phyloP scores from a whole-genome alignment of 768 basidiomycete genomes.

The Megacollybia marginata region DNA sequence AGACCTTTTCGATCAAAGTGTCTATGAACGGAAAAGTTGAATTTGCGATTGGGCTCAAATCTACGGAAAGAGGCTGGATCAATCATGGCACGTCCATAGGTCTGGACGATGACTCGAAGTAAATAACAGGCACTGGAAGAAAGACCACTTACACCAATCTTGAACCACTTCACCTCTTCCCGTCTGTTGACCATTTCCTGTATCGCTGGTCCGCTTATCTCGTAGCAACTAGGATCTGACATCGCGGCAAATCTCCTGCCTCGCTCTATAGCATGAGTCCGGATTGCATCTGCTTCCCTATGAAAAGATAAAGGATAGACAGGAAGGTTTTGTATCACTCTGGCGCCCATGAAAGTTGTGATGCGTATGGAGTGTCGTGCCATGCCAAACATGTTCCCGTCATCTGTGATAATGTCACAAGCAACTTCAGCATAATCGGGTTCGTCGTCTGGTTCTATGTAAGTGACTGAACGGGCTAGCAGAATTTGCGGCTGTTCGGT shows the following conservation, averaged over 20 bases:
- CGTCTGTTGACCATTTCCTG: slow-evolving; percentile 3
- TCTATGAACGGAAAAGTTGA: slow-evolving; percentile 11
- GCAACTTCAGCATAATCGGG: slow-evolving; percentile 1
- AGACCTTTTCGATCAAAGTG: slow-evolving; percentile 8
- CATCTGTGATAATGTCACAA: slow-evolving; percentile 11
- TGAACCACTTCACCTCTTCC: slow-evolving; percentile 1
- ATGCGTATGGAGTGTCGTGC: slow-evolving; percentile 5
- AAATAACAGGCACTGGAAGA: background rate
- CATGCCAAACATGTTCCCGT: slow-evolving; percentile 11
- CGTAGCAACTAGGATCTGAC: slow-evolving; percentile 5
- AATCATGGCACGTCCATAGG: slow-evolving; percentile 20
- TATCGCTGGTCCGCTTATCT: slow-evolving; percentile 10
- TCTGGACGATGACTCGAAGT: slow-evolving; percentile 3
- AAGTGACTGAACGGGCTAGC: slow-evolving; percentile 4
- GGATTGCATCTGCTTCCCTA: slow-evolving; percentile 2
- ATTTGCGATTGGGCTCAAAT: slow-evolving; percentile 13
- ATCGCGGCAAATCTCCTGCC: slow-evolving; percentile 8
- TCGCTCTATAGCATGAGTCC: slow-evolving; percentile 3
- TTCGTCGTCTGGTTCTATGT: background rate
- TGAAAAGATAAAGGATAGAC: slow-evolving; percentile 12
- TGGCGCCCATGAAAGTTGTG: slow-evolving; percentile 10
- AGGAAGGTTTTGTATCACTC: slow-evolving; percentile 10
- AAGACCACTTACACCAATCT: slow-evolving; percentile 1
- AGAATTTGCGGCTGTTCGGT: slow-evolving; percentile 9
- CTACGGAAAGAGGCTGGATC: slow-evolving; percentile 14